Base-by-base conservation (phyloP, 2,329 filamentous ascomycete genomes). In the Myriosclerotinia curreyana region DNA sequence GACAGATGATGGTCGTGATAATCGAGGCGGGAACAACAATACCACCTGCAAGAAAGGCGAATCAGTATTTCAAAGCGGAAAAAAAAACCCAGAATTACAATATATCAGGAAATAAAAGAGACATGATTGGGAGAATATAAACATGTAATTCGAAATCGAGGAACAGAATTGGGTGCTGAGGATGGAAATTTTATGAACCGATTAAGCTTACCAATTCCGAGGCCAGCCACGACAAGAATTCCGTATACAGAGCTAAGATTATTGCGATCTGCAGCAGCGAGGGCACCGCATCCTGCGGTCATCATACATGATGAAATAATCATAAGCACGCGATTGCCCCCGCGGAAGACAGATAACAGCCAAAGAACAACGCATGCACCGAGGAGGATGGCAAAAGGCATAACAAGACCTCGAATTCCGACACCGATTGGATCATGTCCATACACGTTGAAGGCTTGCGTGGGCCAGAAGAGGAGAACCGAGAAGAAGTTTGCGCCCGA, bases 1-100 rank as follows among this genome's bases (percentile, higher is more conserved):
- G 86, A 66, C 86, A 89, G 68, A 89, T 85, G 69, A 90, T 89
- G 12, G 85, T 86, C 8, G 85, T 84, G 64, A 90, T 87, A 68
- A 89, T 87, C 1, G 84, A 86, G 0, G 84, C 83, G 0, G 87
- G 87, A 6, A 90, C 83, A 20, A 89, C 83, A 60, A 89, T 86
- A 2, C 84, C 87, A 9, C 46, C 46, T 48, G n/a, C 8, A 15
- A 46, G 8, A 46, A 17, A 20, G 6, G 3, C 20, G 6, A n/a
- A 17, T 58, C 14, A 58, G 28, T 46, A 58, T 22, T 12, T 48
- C 2, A 12, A 22, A n/a, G n/a, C 9, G 1, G 25, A 3, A 6
- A 48, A 12, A 7, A 34, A 14, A 14, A n/a, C n/a, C n/a, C n/a
- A n/a, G 1, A 14, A 20, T n/a, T 2, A 53, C 12, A 7, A 17